A percentile compares a stretch with the other conserved stretches of the same genome.
These are phyloP conservation scores for Santalum album DNA, from an alignment of 164 flowering plant genomes.

Conservation along the genomic window DNA sequence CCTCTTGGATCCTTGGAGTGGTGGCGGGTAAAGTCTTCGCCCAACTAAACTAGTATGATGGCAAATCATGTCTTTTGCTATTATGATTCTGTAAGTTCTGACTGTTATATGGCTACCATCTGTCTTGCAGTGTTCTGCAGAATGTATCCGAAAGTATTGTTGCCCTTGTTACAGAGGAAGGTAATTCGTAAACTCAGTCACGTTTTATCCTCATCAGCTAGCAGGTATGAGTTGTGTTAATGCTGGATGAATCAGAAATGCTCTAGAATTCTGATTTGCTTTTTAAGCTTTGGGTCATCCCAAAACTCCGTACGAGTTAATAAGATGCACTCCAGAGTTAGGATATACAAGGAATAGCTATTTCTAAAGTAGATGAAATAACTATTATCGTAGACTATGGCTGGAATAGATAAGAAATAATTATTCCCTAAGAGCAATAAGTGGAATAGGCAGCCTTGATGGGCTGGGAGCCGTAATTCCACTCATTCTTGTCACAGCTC, in stretches of 20 bases:
- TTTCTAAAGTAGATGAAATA: too few species aligned
- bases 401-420: too few species aligned
- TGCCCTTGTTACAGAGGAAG: conserved; percentile 76
- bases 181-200: conserved; percentile 23
- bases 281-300: too few species aligned
- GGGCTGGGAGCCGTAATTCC: too few species aligned
- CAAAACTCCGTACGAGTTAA: too few species aligned
- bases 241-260: neutral
- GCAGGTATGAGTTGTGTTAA: neutral
- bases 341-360: too few species aligned
- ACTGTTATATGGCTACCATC: conserved; percentile 2
- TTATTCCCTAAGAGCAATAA: too few species aligned
- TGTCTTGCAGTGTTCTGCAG: conserved; percentile 63
- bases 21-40: conserved; percentile 56
- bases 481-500: too few species aligned
- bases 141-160: conserved; percentile 67
- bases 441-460: too few species aligned
- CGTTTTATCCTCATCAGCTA: neutral
- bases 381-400: too few species aligned
- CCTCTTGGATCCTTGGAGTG: conserved; percentile 95
- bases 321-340: too few species aligned
- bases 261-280: too few species aligned
- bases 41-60: neutral
- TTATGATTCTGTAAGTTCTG: conserved; percentile 6
- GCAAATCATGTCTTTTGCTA: neutral